Evolutionary conservation across 176 grass and related monocot genomes (phyloP).

Genomic region (Lolium perenne): DNA sequence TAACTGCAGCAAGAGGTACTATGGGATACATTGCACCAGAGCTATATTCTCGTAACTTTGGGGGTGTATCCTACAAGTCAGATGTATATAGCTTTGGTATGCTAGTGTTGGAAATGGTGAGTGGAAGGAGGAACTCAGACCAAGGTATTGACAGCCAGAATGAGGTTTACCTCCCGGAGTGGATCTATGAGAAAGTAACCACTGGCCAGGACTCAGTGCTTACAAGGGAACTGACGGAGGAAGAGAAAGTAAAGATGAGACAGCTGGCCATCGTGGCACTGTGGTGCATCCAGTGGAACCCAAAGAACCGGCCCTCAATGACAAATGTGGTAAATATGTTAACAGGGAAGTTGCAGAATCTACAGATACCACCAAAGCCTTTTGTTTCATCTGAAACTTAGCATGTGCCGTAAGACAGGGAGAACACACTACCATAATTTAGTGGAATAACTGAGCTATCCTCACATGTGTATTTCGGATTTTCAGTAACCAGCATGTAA

Average conservation of each 20-base stretch:
- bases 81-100: slow-evolving; percentile 9
- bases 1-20: background rate
- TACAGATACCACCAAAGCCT: slow-evolving; percentile 7
- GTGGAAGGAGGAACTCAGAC: slow-evolving; percentile 7
- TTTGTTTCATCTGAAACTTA: background rate
- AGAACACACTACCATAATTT: background rate
- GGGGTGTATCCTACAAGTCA: background rate
- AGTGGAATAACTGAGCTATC: background rate
- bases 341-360: background rate
- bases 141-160: background rate
- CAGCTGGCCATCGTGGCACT: slow-evolving; percentile 11
- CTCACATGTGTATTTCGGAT: no score
- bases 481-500: no score
- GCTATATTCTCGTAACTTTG: background rate
- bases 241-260: background rate
- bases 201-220: background rate
- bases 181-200: slow-evolving; percentile 40
- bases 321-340: slow-evolving; percentile 3
- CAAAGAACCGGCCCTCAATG: background rate
- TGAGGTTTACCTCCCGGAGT: slow-evolving; percentile 36
- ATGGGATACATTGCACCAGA: background rate
- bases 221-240: background rate
- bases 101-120: slow-evolving; percentile 6
- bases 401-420: background rate
- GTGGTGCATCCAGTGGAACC: slow-evolving; percentile 6